phyloP scores from a whole-genome alignment of 108 stramenopile species.

The Licmophora abbreviata region DNA sequence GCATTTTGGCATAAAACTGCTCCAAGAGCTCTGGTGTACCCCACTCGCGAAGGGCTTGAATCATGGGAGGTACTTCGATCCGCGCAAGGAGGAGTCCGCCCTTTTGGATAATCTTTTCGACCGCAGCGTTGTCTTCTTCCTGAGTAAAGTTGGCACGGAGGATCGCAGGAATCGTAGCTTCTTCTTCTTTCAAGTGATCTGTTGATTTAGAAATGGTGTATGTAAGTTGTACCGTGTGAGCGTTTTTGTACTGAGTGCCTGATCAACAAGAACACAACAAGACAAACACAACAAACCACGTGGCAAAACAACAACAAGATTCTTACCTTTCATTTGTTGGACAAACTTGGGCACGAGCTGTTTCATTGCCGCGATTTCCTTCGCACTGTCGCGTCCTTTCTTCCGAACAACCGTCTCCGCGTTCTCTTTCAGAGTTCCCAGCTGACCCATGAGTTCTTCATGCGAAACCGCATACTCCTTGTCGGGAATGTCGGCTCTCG shows the following conservation, averaged over 20 bases:
- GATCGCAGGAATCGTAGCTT: constrained; percentile 14
- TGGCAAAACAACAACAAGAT: too few relatives aligned
- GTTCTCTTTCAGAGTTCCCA: constrained; percentile 15
- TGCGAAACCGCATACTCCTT: constrained; percentile 17
- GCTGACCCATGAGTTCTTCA: constrained; percentile 14
- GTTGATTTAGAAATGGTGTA: not conserved
- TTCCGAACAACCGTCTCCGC: constrained; percentile 21
- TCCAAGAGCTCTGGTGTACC: constrained; percentile 8
- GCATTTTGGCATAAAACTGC: constrained; percentile 7
- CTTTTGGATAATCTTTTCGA: constrained; percentile 12
- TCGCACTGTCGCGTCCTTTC: constrained; percentile 13
- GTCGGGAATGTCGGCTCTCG: constrained; percentile 18
- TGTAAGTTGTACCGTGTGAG: too few relatives aligned
- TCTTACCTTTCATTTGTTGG: constrained; percentile 10
- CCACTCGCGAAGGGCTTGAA: constrained; percentile 22
- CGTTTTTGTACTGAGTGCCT: too few relatives aligned
- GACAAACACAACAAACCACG: too few relatives aligned
- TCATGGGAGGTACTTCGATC: constrained; percentile 16
- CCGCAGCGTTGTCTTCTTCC: constrained; percentile 17
- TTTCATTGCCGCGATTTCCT: constrained; percentile 15
- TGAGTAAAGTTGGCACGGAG: constrained; percentile 24
- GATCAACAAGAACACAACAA: too few relatives aligned
- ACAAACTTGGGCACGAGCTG: constrained; percentile 17
- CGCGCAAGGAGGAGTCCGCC: constrained; percentile 10
- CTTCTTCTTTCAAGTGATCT: constrained; percentile 35